Base-by-base conservation (phyloP, 306 rosid genomes). In the Corylus avellana region DNA sequence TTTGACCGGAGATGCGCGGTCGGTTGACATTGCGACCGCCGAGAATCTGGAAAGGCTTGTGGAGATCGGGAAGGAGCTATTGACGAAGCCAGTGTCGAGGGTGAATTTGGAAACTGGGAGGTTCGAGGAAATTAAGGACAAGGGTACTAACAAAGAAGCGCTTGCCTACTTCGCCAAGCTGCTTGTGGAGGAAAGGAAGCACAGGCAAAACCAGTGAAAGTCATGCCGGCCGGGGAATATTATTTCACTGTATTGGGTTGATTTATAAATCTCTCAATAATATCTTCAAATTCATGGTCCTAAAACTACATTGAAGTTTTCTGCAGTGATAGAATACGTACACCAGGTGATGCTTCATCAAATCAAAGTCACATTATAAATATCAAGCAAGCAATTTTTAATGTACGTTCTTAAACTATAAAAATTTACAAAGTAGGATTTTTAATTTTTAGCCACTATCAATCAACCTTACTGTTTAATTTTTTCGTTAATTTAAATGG, bases 21-120 rank as follows among this genome's bases (percentile, higher is more conserved):
- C 85, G 0, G 63, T 83, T 12, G 89, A 86, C 50, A 20, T 76
- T 3, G 73, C 85, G 2, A 73, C 89, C 0, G 0, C 44, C 9
- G 77, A 77, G 20, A 86, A 86, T 78, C 18, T 86, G 48, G 39
- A 77, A 7, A 80, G 53, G 66, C 76, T 86, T 4, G 70, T 73
- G 44, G 75, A 77, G 46, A 77, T 29, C 1, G 89, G 85, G 25
- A 53, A 77, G 12, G 76, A 44, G 11, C 42, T 86, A 49, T n/a
- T 86, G 76, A 77, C 74, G 13, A 86, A 80, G 51, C 77, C 73
- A 1, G 73, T 70, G 58, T 73, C 86, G 1, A 73, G 83, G 13
- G 77, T 83, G 39, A 77, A 80, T 29, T 61, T 83, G 61, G 82
- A 78, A 0, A 79, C 81, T 0, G 89, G 89, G 16, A 73, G 18